A percentile compares a stretch with the other conserved stretches of the same genome.
Conservation (phyloP, 176 grass and related monocot genomes). For the Oryza longistaminata region DNA sequence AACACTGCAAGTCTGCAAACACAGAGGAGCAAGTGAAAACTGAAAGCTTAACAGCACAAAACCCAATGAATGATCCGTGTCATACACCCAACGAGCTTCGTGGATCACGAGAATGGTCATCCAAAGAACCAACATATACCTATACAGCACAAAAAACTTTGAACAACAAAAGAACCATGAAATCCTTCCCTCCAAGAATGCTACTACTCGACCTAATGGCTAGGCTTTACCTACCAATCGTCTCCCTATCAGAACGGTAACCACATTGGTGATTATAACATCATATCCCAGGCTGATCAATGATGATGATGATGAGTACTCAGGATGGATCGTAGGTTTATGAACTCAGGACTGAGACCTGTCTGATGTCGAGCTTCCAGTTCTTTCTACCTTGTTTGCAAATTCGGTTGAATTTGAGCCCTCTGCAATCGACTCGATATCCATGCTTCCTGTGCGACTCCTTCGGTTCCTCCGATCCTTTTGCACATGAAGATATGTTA, state of each 20-base stretch:
- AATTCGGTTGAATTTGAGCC: constrained; percentile 50
- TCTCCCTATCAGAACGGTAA: constrained; percentile 27
- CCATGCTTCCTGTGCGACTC: constrained; percentile 63
- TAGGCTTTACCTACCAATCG: constrained; percentile 28
- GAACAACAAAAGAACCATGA: constrained; percentile 21
- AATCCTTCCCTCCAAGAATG: constrained; percentile 35
- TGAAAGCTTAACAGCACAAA: constrained; percentile 14
- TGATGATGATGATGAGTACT: constrained; percentile 9
- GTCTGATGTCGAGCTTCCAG: constrained; percentile 50
- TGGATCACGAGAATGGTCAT: constrained; percentile 12
- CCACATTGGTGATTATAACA: constrained; percentile 26
- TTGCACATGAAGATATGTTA: neutral
- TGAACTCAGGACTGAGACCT: constrained; percentile 40
- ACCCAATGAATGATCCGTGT: constrained; percentile 31
- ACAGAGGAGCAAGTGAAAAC: neutral
- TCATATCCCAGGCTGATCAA: neutral
- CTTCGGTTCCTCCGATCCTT: constrained; percentile 67
- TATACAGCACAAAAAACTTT: constrained; percentile 34
- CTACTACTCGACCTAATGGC: constrained; percentile 38
- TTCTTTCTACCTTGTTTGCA: constrained; percentile 61
- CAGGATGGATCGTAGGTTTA: neutral
- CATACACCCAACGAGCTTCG: constrained; percentile 26
- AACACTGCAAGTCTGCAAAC: neutral
- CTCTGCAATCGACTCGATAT: constrained; percentile 63
- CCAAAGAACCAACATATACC: constrained; percentile 33